These are phyloP conservation scores for Ophidiomyces ophidiicola DNA, from an alignment of 2,329 filamentous ascomycete species.

Conservation along the genomic window DNA sequence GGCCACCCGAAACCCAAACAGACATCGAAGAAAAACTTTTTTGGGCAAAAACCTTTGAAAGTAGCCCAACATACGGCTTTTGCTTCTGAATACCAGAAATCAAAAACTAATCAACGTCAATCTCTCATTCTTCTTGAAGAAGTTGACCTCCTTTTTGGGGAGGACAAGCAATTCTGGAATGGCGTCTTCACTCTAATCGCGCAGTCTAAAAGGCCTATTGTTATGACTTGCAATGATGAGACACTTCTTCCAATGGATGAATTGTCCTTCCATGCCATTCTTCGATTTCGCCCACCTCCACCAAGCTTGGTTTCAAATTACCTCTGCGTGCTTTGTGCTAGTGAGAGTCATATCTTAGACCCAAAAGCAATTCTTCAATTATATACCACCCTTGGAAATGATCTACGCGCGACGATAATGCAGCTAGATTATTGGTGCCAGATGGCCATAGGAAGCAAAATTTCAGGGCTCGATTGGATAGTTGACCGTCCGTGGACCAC, in stretches of 20 bases:
- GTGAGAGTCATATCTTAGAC: slow-evolving; percentile 71
- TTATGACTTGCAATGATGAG: slow-evolving; percentile 93
- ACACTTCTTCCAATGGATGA: slow-evolving; percentile 60
- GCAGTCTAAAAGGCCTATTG: slow-evolving; percentile 79
- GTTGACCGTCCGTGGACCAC: slow-evolving; percentile 63
- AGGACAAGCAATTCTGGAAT: slow-evolving; percentile 89
- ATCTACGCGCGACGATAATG: slow-evolving; percentile 67
- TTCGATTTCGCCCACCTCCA: slow-evolving; percentile 60
- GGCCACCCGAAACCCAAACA: slow-evolving; percentile 55
- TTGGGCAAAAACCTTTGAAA: slow-evolving; percentile 44
- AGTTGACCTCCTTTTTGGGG: slow-evolving; percentile 83
- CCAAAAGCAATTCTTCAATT: slow-evolving; percentile 56
- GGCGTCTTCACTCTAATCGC: slow-evolving; percentile 65
- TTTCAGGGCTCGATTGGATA: slow-evolving; percentile 83
- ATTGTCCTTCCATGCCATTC: slow-evolving; percentile 71
- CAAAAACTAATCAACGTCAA: slow-evolving; percentile 57
- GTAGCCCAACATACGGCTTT: slow-evolving; percentile 21
- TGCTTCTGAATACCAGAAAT: slow-evolving; percentile 16
- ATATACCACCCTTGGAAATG: slow-evolving; percentile 55
- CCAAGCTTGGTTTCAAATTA: slow-evolving; percentile 62
- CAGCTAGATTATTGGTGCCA: slow-evolving; percentile 97
- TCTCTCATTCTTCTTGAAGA: slow-evolving; percentile 91
- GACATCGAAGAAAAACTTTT: slow-evolving; percentile 69
- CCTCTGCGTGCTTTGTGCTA: slow-evolving; percentile 67
- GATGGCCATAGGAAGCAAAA: slow-evolving; percentile 80